Conservation (phyloP, 805 yeast genomes). For the Saccharomyces paradoxus region DNA sequence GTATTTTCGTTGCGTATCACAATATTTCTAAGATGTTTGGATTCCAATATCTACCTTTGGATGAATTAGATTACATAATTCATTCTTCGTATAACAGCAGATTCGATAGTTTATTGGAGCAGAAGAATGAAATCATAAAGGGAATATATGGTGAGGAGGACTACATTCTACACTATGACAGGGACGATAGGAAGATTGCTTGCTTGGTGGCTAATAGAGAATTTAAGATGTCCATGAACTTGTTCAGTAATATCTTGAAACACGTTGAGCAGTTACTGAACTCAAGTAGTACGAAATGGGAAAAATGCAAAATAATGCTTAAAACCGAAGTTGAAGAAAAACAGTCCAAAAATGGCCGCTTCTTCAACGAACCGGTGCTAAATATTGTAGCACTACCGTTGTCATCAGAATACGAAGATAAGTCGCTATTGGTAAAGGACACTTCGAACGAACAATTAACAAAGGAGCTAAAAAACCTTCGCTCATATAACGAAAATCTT, state of each 20-base stretch:
- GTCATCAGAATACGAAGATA: slow-evolving; percentile 21
- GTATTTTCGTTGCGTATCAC: slow-evolving; percentile 87
- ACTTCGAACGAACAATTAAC: slow-evolving; percentile 6
- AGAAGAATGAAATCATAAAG: slow-evolving; percentile 9
- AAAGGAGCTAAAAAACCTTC: slow-evolving; percentile 13
- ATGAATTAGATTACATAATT: slow-evolving; percentile 56
- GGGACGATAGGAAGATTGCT: slow-evolving; percentile 20
- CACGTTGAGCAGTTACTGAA: slow-evolving; percentile 29
- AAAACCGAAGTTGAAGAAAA: slow-evolving; percentile 9
- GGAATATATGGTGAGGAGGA: slow-evolving; percentile 18
- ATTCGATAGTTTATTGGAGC: slow-evolving; percentile 10
- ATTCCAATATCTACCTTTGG: slow-evolving; percentile 75
- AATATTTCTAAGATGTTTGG: slow-evolving; percentile 77
- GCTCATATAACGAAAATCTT: slow-evolving; percentile 9
- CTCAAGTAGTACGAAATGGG: slow-evolving; percentile 12
- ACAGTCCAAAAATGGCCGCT: slow-evolving; percentile 2
- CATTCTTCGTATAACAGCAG: slow-evolving; percentile 38
- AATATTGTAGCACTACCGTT: slow-evolving; percentile 31
- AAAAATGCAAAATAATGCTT: slow-evolving; percentile 18
- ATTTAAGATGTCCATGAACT: slow-evolving; percentile 49
- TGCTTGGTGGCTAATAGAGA: slow-evolving; percentile 54
- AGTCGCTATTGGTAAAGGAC: slow-evolving; percentile 8
- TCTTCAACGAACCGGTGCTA: slow-evolving; percentile 23
- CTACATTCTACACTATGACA: slow-evolving; percentile 14
- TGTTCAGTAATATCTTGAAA: slow-evolving; percentile 42